phyloP scores from a whole-genome alignment of 495 filamentous ascomycete genomes.

The Penicillium desertorum region DNA sequence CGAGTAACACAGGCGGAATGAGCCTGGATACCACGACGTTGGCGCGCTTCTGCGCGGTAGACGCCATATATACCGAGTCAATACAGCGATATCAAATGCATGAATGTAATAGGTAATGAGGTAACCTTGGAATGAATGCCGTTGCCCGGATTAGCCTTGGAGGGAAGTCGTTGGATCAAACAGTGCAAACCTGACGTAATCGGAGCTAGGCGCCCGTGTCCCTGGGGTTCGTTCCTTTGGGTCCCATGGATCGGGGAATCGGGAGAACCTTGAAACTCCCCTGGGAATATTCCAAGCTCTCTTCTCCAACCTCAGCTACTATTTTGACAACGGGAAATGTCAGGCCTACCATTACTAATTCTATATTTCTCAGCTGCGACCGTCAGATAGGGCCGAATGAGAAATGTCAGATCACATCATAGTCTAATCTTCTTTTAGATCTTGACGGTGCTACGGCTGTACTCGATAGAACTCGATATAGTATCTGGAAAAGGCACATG shows the following conservation, averaged over 20 bases:
- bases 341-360: background rate
- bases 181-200: slow-evolving; percentile 22
- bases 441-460: background rate
- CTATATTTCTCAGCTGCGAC: slow-evolving; percentile 8
- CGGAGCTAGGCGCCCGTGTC: background rate
- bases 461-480: slow-evolving; percentile 1
- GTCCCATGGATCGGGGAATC: slow-evolving; percentile 8
- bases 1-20: slow-evolving; percentile 59
- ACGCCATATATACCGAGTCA: slow-evolving; percentile 27
- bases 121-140: background rate
- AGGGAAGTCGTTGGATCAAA: slow-evolving; percentile 12
- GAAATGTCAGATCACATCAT: background rate
- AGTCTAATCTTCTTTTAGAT: background rate
- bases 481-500: slow-evolving; percentile 4
- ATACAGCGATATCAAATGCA: slow-evolving; percentile 18
- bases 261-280: background rate
- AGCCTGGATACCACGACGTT: slow-evolving; percentile 55
- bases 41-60: slow-evolving; percentile 42
- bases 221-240: background rate
- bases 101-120: slow-evolving; percentile 2
- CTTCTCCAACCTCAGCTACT: background rate
- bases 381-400: background rate
- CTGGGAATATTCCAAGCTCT: background rate
- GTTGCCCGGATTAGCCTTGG: background rate
- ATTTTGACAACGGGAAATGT: background rate